Base-by-base conservation (phyloP, 2,329 filamentous ascomycete species). In the Hypomyces perniciosus region DNA sequence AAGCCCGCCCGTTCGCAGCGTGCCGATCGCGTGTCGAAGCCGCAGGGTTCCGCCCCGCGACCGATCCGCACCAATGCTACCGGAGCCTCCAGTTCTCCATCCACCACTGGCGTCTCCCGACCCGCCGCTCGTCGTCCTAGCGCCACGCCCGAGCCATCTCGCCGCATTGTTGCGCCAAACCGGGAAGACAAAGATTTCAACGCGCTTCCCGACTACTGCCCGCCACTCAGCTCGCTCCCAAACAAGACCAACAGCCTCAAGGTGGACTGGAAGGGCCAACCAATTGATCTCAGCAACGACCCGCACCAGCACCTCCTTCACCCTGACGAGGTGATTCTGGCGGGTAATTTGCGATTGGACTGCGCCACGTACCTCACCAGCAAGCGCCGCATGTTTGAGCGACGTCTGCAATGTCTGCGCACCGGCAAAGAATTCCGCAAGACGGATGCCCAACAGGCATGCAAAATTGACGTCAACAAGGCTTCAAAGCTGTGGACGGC, bases 401-500 rank as follows among this genome's bases (percentile, higher is more conserved):
- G 83, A 45, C 83, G 88, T 38, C 79, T 92, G 33, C 80, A 86
- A 46, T 81, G 79, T 53, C 80, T 84, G 2, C 72, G 74, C 50
- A 83, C 81, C 34, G 79, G 80, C 64, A 93, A 95, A 69, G 87
- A 91, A 62, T 96, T 96, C 68, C 85, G 89, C 66, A 96, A 96
- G 79, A 97, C 92, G 1, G 89, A 96, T 65, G 90, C 90, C 5
- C 92, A 97, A 68, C 88, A 95, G 67, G 90, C 89, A n/a, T 95
- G 90, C 78, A 95, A 95, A 74, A 96, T 96, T 57, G 92, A 97
- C 62, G 92, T 97, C 66, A 96, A 96, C 76, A 97, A 96, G 75
- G 90, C 91, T 3, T 95, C 89, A 58, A 92, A 92, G 68, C 76
- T 97, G 43, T 96, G 90, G 88, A 84, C 84, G 35, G 90, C 90